Evolutionary conservation across 1,139 yeast genomes (phyloP).

Genomic region (Suhomyces choctaworum): DNA sequence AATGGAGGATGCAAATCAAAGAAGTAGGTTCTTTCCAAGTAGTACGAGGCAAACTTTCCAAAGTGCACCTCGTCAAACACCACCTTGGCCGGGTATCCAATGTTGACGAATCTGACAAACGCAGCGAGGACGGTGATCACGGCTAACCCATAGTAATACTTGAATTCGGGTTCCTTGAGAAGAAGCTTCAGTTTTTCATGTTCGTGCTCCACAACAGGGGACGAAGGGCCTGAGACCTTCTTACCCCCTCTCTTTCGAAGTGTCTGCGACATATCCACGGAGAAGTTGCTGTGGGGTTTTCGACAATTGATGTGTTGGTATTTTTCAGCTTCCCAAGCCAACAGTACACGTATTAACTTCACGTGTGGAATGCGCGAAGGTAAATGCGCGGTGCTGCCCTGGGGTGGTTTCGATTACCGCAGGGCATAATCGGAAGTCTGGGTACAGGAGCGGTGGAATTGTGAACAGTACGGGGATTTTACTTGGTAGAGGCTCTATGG

Average conservation of each 20-base stretch:
- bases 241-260: slow-evolving; percentile 29
- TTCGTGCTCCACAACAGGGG: slow-evolving; percentile 6
- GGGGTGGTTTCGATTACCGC: neutral
- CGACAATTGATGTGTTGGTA: neutral
- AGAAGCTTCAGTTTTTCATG: slow-evolving; percentile 6
- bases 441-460: no score
- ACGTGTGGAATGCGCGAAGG: slow-evolving; percentile 1
- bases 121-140: slow-evolving; percentile 67
- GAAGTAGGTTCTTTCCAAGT: slow-evolving; percentile 78
- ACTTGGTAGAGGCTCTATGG: no score
- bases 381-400: neutral
- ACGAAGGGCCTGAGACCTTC: slow-evolving; percentile 8
- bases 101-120: slow-evolving; percentile 65
- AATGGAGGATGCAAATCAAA: slow-evolving; percentile 98
- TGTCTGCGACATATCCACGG: slow-evolving; percentile 26
- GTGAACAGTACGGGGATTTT: no score
- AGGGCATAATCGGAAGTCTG: no score
- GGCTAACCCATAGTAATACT: slow-evolving; percentile 44
- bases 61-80: slow-evolving; percentile 98
- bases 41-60: slow-evolving; percentile 92
- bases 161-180: slow-evolving; percentile 29
- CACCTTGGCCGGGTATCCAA: slow-evolving; percentile 78
- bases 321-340: slow-evolving; percentile 1
- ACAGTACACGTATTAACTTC: slow-evolving; percentile 5
- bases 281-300: neutral